Evolutionary conservation across 495 filamentous ascomycete genomes (phyloP).

Genomic region (Jackrogersella minutella): DNA sequence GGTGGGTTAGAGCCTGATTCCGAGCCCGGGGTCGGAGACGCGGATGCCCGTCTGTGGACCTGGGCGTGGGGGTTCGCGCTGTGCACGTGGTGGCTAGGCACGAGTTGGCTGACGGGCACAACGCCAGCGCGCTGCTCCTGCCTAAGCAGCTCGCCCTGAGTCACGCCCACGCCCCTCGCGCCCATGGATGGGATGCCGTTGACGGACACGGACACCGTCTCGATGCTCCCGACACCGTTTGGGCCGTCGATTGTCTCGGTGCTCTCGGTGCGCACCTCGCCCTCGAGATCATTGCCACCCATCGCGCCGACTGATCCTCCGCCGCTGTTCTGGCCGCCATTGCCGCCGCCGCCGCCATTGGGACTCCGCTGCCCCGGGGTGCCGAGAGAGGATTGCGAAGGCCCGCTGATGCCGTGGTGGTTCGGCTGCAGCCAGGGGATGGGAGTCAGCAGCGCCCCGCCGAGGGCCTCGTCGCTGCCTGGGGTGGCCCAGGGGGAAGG

Average conservation of each 20-base stretch:
- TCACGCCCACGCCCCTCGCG: conserved; percentile 57
- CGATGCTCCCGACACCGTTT: conserved; percentile 72
- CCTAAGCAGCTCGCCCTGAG: conserved; percentile 79
- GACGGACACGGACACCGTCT: conserved; percentile 73
- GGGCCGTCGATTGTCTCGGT: conserved; percentile 76
- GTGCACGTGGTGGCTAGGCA: conserved; percentile 43
- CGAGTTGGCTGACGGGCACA: conserved; percentile 61
- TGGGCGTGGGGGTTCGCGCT: conserved; percentile 42
- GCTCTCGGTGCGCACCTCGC: conserved; percentile 68
- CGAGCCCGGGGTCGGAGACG: conserved; percentile 35
- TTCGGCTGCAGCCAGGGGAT: conserved; percentile 80
- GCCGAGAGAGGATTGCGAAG: conserved; percentile 6
- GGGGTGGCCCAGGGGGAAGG: conserved; percentile 54
- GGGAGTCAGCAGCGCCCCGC: conserved; percentile 90
- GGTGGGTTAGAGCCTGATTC: conserved; percentile 25
- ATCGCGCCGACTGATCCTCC: conserved; percentile 38
- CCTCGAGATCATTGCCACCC: conserved; percentile 49
- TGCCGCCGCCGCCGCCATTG: conserved; percentile 39
- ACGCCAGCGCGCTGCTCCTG: conserved; percentile 80
- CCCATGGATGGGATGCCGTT: conserved; percentile 65
- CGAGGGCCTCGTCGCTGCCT: conserved; percentile 86
- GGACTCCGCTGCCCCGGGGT: conserved; percentile 31
- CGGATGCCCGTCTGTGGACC: conserved; percentile 33
- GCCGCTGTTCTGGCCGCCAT: conserved; percentile 12
- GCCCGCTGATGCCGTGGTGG: conserved; percentile 31